Evolutionary conservation across 371 early-diverging fungal genomes (phyloP).

Genomic region (Mucor plumbeus): DNA sequence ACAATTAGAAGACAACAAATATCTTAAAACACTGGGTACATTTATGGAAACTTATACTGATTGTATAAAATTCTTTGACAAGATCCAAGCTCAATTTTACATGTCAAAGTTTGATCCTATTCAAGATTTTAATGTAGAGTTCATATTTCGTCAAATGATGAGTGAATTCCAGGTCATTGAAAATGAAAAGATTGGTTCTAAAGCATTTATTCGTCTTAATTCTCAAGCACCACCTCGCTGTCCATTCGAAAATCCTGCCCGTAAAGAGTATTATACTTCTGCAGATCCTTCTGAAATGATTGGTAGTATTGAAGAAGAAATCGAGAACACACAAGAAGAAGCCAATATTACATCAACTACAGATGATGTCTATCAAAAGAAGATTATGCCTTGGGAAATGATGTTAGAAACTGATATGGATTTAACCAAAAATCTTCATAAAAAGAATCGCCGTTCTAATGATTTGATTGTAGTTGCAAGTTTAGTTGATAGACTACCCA

Average conservation of each 20-base stretch:
- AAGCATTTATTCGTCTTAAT: slow-evolving; percentile 44
- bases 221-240: slow-evolving; percentile 28
- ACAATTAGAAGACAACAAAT: slow-evolving; percentile 32
- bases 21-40: slow-evolving; percentile 27
- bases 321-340: slow-evolving; percentile 5
- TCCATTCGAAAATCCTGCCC: slow-evolving; percentile 39
- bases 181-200: slow-evolving; percentile 62
- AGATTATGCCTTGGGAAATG: slow-evolving; percentile 74
- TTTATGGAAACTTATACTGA: slow-evolving; percentile 54
- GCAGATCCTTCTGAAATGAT: slow-evolving; percentile 44
- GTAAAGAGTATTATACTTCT: slow-evolving; percentile 31
- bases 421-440: slow-evolving; percentile 44
- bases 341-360: background rate
- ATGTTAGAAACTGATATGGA: slow-evolving; percentile 57
- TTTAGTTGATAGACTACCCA: slow-evolving; percentile 63
- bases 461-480: slow-evolving; percentile 68
- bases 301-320: slow-evolving; percentile 11
- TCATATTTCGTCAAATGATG: slow-evolving; percentile 61
- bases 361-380: slow-evolving; percentile 58
- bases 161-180: slow-evolving; percentile 53
- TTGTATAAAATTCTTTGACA: slow-evolving; percentile 50
- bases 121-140: slow-evolving; percentile 60
- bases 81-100: slow-evolving; percentile 53
- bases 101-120: slow-evolving; percentile 58
- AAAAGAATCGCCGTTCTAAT: slow-evolving; percentile 50